A percentile compares a stretch with the other conserved stretches of the same genome.
phyloP scores from a whole-genome alignment of 306 rosid species.

The Lathyrus aphaca region DNA sequence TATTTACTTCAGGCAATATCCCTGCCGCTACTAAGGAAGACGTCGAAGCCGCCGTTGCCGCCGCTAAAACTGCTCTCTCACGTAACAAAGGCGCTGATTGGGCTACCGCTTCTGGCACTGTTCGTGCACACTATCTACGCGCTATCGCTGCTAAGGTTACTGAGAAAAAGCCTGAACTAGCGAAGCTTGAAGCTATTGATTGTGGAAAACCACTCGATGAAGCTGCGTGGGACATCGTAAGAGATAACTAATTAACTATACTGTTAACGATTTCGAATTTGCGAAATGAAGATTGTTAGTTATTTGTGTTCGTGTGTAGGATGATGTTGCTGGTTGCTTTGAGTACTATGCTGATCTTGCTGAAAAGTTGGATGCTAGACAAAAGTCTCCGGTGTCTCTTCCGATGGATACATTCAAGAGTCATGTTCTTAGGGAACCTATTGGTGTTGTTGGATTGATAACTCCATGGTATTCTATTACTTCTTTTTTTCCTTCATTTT shows the following conservation, averaged over 20 bases:
- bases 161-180: constrained; percentile 62
- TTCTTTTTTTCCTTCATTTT: constrained; percentile 6
- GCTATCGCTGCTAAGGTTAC: constrained; percentile 86
- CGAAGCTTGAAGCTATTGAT: constrained; percentile 77
- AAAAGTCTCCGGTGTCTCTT: constrained; percentile 74
- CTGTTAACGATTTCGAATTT: not conserved
- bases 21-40: constrained; percentile 95
- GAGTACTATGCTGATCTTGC: constrained; percentile 97
- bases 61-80: constrained; percentile 72
- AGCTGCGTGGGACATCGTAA: constrained; percentile 89
- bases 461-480: constrained; percentile 84
- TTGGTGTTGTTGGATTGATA: constrained; percentile 87
- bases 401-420: constrained; percentile 84
- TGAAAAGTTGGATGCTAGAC: constrained; percentile 82
- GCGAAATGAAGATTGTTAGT: constrained; percentile 2
- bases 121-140: constrained; percentile 88
- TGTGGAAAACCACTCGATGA: constrained; percentile 93
- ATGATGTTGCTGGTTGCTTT: constrained; percentile 97
- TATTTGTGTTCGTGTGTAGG: constrained; percentile 51
- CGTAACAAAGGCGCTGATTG: constrained; percentile 81
- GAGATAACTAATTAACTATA: constrained; percentile 24
- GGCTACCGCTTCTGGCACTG: constrained; percentile 76
- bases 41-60: constrained; percentile 81
- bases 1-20: constrained; percentile 54
- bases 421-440: constrained; percentile 82